Base-by-base conservation (phyloP, 352 stramenopile genomes). In the Globisporangium abappressorium region DNA sequence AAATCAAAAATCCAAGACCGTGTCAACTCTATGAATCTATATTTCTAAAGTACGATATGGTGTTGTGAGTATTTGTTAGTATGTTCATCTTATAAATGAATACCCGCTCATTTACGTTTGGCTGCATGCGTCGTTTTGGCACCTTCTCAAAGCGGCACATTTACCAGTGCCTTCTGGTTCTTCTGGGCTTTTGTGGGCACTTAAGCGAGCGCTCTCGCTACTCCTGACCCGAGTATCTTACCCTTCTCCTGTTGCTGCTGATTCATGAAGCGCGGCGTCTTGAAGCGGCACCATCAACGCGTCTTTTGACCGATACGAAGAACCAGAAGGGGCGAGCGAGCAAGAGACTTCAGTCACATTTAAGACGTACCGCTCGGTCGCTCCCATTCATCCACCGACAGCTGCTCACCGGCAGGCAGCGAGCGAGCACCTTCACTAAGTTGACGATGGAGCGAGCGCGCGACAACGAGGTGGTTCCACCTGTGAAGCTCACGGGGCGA, bases 261-360 rank as follows among this genome's bases (percentile, higher is more conserved):
- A 49, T 57, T 20, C 55, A 55, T 33, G 62, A 54, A 55, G 26
- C 28, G 41, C 47, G 58, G 49, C 66, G 62, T 20, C 38, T 65
- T 65, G 70, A 75, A 73, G 70, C 70, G 61, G 51, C 64, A 68
- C 26, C 51, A 33, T 33, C 30, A 55, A 63, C 46, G 43, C 59
- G 59, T 62, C 61, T 51, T 68, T 70, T 66, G 57, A 57, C 49
- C 22, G 24, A 53, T 22, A 41, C 26, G 1, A 34, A 12, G 47
- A 59, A 30, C 28, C 43, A 57, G 59, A 28, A 57, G 41, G 14
- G 24, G 18, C 26, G 8, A 58, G 26, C 55, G 12, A 43, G 30
- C 33, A 2, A 47, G 30, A 8, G 54, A 14, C 2, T 28, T 6
- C 53, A 58, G 56, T 47, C 56, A 33, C 56, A 33, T 61, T 49